Evolutionary conservation across 345 rosid genomes (phyloP), one percentile per base, ranked within the genome.

Genomic region (Zanthoxylum bungeanum): DNA sequence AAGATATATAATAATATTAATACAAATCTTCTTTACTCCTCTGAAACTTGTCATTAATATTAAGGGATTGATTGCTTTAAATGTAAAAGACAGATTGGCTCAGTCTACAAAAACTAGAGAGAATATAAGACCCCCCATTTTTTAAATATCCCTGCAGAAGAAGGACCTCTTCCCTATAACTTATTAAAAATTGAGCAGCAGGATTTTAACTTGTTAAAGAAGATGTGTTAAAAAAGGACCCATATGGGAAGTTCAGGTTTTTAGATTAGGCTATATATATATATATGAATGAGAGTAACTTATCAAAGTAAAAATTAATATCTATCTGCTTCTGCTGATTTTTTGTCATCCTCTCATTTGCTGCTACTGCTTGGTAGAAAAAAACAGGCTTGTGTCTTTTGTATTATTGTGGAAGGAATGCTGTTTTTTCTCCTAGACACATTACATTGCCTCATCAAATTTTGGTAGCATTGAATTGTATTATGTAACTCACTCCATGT

Each of bases 41-140:
- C 79, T 81, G 84, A 50, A n/a, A 68, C 34, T 28, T 62, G 74
- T 62, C 85, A 83, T 81, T 79, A 79, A 81, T 79, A 34, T 57
- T 74, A 76, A 69, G 62, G 60, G 61, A 16, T 58, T 31, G 63
- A 19, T 21, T 63, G 79, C 78, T 67, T 79, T 83, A 19, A 86
- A 81, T 81, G 83, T 78, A 61, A 71, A 34, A 63, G 74, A 59
- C 71, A 59, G 62, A 67, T 70, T 65, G 75, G 64, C 68, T 79
- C 69, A 68, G 74, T 75, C 74, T 71, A 75, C 69, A 53, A 53
- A 73, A 75, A 79, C 76, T 47, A 73, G 44, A 64, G 76, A 71
- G 84, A 80, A 80, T 76, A 76, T 73, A 71, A 67, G 71, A 73
- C 73, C n/a, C n/a, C 73, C 73, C 81, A 66, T 64, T 73, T 75